A percentile compares a stretch with the other conserved stretches of the same genome.
phyloP scores from a whole-genome alignment of 805 yeast species.

The Wickerhamiella siamensis region DNA sequence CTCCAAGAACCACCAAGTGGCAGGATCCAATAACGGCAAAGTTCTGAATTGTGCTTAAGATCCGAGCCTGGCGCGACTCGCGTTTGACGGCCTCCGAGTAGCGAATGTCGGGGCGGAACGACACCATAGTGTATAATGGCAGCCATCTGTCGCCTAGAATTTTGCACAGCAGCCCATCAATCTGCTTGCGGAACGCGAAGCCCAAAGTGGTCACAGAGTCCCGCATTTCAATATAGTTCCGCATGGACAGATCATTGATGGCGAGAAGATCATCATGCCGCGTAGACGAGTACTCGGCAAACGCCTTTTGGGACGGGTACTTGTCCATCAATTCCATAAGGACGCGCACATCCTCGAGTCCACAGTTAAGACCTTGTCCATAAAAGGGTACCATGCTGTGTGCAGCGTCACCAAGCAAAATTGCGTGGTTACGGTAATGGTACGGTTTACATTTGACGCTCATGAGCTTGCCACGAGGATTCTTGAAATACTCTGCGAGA shows the following conservation, averaged over 20 bases:
- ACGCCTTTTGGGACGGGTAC: constrained; percentile 27
- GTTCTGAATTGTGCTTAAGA: constrained; percentile 25
- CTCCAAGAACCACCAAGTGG: background rate
- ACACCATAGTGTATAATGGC: constrained; percentile 84
- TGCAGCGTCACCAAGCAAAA: constrained; percentile 84
- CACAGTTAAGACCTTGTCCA: constrained; percentile 95
- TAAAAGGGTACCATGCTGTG: constrained; percentile 97
- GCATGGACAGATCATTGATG: constrained; percentile 63
- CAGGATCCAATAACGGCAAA: background rate
- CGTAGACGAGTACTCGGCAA: constrained; percentile 36
- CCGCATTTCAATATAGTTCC: constrained; percentile 79
- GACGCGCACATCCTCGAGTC: constrained; percentile 76
- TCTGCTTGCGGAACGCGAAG: constrained; percentile 48
- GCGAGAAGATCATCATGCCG: constrained; percentile 60
- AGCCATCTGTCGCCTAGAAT: constrained; percentile 53
- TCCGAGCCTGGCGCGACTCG: constrained; percentile 39
- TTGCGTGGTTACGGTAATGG: constrained; percentile 43
- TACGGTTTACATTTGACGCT: constrained; percentile 60
- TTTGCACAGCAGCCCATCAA: constrained; percentile 53
- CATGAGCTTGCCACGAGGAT: constrained; percentile 69
- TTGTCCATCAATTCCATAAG: constrained; percentile 35
- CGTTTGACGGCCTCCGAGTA: constrained; percentile 53
- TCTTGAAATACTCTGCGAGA: constrained; percentile 36
- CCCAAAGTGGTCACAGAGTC: constrained; percentile 50
- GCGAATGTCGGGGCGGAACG: constrained; percentile 70